Evolutionary conservation across 192 early-diverging fungal genomes (phyloP).

Genomic region (Podila horticola): DNA sequence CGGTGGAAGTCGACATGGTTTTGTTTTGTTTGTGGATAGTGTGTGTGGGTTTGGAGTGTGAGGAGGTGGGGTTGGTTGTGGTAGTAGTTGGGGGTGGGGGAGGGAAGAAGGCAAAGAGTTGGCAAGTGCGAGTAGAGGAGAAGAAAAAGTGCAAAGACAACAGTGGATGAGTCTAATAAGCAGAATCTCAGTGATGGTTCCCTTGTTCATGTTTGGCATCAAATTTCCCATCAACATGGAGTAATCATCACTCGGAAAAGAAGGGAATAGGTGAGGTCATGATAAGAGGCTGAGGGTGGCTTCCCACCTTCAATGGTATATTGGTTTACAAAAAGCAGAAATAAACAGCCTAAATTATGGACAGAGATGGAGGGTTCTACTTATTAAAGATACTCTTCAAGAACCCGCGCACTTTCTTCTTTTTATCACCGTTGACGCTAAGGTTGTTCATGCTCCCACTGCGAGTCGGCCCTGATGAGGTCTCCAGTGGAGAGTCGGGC

Average conservation of each 20-base stretch:
- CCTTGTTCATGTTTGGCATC: no score
- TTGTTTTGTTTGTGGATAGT: neutral
- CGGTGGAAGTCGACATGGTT: neutral
- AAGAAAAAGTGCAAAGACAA: neutral
- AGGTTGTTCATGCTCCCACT: neutral
- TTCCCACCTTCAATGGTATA: no score
- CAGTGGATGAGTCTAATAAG: neutral
- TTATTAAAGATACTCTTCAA: slow-evolving; percentile 49
- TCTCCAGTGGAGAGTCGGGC: no score
- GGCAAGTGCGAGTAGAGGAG: neutral
- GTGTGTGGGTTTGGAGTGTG: neutral
- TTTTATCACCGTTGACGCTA: slow-evolving; percentile 8
- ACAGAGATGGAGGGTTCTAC: neutral
- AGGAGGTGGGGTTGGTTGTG: neutral
- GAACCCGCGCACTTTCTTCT: slow-evolving; percentile 47
- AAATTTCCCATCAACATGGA: no score
- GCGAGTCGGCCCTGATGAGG: no score
- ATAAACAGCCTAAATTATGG: neutral
- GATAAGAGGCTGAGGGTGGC: no score
- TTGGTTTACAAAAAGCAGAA: no score
- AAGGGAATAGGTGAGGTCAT: no score
- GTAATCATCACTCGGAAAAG: no score
- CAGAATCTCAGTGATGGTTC: no score
- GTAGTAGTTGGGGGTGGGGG: neutral
- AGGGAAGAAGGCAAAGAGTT: neutral